Percentiles rank a stretch among this genome's conserved stretches.
Conservation (phyloP, 2,329 filamentous ascomycete genomes). For the Paraphaeosphaeria sporulosa region DNA sequence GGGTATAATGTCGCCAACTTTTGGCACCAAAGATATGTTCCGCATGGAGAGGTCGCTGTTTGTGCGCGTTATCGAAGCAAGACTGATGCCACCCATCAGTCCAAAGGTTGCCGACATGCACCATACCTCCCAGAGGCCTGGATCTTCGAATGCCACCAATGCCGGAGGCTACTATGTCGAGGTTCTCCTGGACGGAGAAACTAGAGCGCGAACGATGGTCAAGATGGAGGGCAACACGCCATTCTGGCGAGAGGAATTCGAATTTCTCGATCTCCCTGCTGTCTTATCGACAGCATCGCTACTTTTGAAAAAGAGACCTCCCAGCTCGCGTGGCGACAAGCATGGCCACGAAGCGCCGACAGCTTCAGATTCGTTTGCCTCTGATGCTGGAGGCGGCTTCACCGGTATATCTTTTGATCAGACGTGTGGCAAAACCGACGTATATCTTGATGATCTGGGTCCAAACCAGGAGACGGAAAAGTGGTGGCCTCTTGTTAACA, state of each 20-base stretch:
- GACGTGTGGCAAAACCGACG: slow-evolving; percentile 76
- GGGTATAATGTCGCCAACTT: slow-evolving; percentile 43
- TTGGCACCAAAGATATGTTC: slow-evolving; percentile 66
- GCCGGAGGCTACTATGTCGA: slow-evolving; percentile 79
- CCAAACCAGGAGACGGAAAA: slow-evolving; percentile 81
- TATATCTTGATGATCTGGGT: slow-evolving; percentile 80
- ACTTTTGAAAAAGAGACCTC: slow-evolving; percentile 69
- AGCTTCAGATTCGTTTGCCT: slow-evolving; percentile 40
- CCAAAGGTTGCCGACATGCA: slow-evolving; percentile 43
- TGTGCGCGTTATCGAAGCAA: slow-evolving; percentile 68
- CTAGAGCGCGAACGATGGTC: slow-evolving; percentile 76
- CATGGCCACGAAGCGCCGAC: slow-evolving; percentile 46
- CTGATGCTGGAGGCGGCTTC: slow-evolving; percentile 51
- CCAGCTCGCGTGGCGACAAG: slow-evolving; percentile 47
- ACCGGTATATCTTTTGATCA: slow-evolving; percentile 58
- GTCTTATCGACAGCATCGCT: slow-evolving; percentile 73
- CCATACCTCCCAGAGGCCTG: slow-evolving; percentile 35
- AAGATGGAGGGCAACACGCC: slow-evolving; percentile 76
- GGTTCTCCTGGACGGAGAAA: slow-evolving; percentile 79
- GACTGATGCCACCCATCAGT: slow-evolving; percentile 54
- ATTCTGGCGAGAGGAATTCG: slow-evolving; percentile 83
- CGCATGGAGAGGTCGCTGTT: slow-evolving; percentile 69
- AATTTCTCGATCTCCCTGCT: slow-evolving; percentile 76
- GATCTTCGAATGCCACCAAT: slow-evolving; percentile 40
- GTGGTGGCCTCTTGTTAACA: slow-evolving; percentile 83